phyloP scores from a whole-genome alignment of 306 rosid species.

The Herpetospermum pedunculosum region DNA sequence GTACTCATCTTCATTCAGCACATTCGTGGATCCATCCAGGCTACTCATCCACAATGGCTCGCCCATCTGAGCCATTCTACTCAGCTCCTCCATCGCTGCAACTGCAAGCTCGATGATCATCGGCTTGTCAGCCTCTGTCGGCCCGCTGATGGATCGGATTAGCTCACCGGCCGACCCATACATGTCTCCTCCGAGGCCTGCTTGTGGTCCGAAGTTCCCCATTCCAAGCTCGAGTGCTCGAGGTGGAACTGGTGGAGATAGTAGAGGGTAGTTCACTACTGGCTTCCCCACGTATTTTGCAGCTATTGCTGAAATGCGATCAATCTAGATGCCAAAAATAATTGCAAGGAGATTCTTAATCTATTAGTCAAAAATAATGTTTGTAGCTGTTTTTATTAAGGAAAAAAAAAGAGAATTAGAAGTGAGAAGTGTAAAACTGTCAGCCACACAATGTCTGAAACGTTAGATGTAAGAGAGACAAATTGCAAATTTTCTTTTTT shows the following conservation, averaged over 20 bases:
- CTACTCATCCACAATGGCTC: slow-evolving; percentile 89
- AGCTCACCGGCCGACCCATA: slow-evolving; percentile 55
- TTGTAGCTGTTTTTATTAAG: neutral
- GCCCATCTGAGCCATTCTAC: slow-evolving; percentile 77
- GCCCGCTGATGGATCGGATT: slow-evolving; percentile 50
- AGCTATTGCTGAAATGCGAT: slow-evolving; percentile 82
- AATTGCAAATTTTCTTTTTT: too few relatives aligned
- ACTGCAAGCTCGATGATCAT: slow-evolving; percentile 89
- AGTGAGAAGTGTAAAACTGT: too few relatives aligned
- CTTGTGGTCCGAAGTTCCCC: slow-evolving; percentile 49
- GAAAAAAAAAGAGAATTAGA: neutral
- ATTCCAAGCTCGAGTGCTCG: slow-evolving; percentile 60
- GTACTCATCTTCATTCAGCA: slow-evolving; percentile 77
- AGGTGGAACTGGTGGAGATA: slow-evolving; percentile 54
- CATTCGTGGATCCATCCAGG: slow-evolving; percentile 37
- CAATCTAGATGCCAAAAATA: slow-evolving; percentile 37
- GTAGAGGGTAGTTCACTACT: slow-evolving; percentile 56
- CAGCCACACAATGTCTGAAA: too few relatives aligned
- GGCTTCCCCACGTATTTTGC: slow-evolving; percentile 96
- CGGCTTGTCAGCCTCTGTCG: slow-evolving; percentile 76
- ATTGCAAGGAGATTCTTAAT: neutral
- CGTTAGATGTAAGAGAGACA: too few relatives aligned
- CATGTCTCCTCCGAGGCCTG: slow-evolving; percentile 47
- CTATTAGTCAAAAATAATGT: neutral
- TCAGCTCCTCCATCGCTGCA: slow-evolving; percentile 85